Percentiles rank a stretch among this genome's conserved stretches.
phyloP scores from a whole-genome alignment of 2,329 filamentous ascomycete species.

The Stromatinia cepivora region DNA sequence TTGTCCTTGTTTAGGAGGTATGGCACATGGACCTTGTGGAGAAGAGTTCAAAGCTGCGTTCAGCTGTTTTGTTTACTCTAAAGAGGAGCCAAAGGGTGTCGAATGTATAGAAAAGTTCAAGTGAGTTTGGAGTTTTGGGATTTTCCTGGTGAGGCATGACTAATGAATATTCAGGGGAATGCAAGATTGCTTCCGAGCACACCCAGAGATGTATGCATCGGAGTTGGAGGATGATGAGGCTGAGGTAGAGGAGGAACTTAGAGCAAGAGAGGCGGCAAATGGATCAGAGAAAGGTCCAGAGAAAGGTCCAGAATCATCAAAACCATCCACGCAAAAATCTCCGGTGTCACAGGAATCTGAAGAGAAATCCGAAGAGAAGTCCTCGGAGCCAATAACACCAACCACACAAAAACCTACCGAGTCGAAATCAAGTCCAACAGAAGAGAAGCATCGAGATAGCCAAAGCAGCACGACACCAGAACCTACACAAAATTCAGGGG shows the following conservation, averaged over 20 bases:
- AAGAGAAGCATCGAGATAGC: background rate
- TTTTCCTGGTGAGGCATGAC: constrained; percentile 25
- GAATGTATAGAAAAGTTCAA: constrained; percentile 98
- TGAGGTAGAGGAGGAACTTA: constrained; percentile 44
- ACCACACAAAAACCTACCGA: constrained; percentile 13
- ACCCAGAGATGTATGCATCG: constrained; percentile 89
- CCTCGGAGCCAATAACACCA: constrained; percentile 12
- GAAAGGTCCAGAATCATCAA: constrained; percentile 17
- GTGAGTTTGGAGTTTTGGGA: constrained; percentile 54
- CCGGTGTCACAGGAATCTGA: background rate
- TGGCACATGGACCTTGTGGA: constrained; percentile 94
- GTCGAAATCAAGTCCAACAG: background rate
- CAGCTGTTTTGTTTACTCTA: constrained; percentile 96
- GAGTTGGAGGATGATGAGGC: constrained; percentile 81
- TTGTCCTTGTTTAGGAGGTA: constrained; percentile 93
- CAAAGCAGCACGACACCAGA: constrained; percentile 27
- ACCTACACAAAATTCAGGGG: constrained; percentile 22
- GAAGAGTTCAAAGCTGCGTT: constrained; percentile 95
- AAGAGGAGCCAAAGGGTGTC: constrained; percentile 94
- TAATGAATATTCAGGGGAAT: constrained; percentile 65
- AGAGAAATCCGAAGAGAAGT: background rate
- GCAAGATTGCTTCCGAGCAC: constrained; percentile 93
- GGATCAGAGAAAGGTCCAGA: constrained; percentile 22
- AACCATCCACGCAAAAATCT: constrained; percentile 19
- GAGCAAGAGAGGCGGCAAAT: constrained; percentile 31